These are phyloP conservation scores for Ganoderma resinaceum DNA, from an alignment of 1,284 basidiomycete genomes.

Conservation along the genomic window DNA sequence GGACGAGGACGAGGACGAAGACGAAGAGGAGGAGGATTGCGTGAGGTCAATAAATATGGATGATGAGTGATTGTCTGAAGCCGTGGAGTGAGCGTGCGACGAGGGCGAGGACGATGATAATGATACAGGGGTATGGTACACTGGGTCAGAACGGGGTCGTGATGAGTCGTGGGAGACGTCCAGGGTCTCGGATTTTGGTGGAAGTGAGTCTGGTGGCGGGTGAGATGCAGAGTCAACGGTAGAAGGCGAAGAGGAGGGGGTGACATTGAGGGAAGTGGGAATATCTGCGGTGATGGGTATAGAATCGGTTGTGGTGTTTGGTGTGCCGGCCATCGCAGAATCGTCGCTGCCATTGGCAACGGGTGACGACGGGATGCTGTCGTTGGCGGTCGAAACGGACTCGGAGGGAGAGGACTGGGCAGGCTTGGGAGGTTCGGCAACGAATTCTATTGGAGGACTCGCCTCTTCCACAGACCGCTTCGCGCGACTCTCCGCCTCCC, in stretches of 20 bases:
- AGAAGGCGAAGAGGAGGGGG: conserved; percentile 5
- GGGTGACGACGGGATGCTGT: not conserved
- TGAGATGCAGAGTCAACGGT: not conserved
- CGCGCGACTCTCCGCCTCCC: conserved; percentile 68
- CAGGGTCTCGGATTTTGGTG: conserved; percentile 10
- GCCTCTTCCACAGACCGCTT: conserved; percentile 42
- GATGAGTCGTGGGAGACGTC: conserved; percentile 16
- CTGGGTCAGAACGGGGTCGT: conserved; percentile 23
- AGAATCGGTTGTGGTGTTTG: not conserved
- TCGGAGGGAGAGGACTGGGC: conserved; percentile 19
- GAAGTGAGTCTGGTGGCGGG: conserved; percentile 11
- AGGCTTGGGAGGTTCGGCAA: conserved; percentile 32
- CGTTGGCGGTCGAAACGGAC: not conserved
- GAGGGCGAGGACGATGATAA: conserved; percentile 16
- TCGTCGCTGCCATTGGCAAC: not conserved
- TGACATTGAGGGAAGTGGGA: not conserved
- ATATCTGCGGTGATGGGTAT: conserved; percentile 15
- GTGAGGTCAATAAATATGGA: conserved; percentile 21
- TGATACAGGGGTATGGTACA: conserved; percentile 28
- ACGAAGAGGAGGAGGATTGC: conserved; percentile 23
- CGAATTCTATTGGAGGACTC: conserved; percentile 34
- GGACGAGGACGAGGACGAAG: conserved; percentile 20
- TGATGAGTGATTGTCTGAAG: conserved; percentile 27
- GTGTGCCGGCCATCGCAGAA: not conserved
- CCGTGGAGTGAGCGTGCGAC: conserved; percentile 24